phyloP scores from a whole-genome alignment of 1,284 basidiomycete species.

The Mycena citricolor region DNA sequence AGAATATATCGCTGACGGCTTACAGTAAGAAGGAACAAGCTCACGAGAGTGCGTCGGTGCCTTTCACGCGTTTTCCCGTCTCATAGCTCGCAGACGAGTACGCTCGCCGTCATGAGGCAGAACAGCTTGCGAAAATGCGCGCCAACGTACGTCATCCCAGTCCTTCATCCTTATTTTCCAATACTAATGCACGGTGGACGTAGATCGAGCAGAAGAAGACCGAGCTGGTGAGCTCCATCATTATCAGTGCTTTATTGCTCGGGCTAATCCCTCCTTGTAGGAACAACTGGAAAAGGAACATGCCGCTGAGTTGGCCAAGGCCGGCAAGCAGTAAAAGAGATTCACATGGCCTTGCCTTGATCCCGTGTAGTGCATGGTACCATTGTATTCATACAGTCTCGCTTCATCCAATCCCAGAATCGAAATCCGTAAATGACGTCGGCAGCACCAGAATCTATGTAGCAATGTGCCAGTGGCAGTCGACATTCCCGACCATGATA shows the following conservation, averaged over 20 bases:
- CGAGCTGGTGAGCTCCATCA: conserved; percentile 52
- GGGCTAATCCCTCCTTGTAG: too few relatives aligned
- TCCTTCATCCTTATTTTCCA: not conserved
- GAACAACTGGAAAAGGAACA: conserved; percentile 41
- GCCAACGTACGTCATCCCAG: conserved; percentile 47
- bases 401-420: too few relatives aligned
- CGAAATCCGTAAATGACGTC: too few relatives aligned
- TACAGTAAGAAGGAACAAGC: conserved; percentile 72
- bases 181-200: too few relatives aligned
- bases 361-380: too few relatives aligned
- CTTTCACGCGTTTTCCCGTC: conserved; percentile 8
- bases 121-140: conserved; percentile 56
- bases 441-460: too few relatives aligned
- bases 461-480: too few relatives aligned
- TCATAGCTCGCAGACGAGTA: conserved; percentile 50
- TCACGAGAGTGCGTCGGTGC: conserved; percentile 56
- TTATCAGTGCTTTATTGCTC: too few relatives aligned
- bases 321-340: conserved; percentile 11
- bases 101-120: conserved; percentile 53
- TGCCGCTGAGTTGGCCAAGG: conserved; percentile 28
- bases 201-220: conserved; percentile 60
- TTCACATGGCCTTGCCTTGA: too few relatives aligned
- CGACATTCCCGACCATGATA: too few relatives aligned
- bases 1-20: conserved; percentile 17
- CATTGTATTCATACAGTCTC: too few relatives aligned